Conservation (phyloP, 139 green algal genomes). For the Chlamydomonas incerta region DNA sequence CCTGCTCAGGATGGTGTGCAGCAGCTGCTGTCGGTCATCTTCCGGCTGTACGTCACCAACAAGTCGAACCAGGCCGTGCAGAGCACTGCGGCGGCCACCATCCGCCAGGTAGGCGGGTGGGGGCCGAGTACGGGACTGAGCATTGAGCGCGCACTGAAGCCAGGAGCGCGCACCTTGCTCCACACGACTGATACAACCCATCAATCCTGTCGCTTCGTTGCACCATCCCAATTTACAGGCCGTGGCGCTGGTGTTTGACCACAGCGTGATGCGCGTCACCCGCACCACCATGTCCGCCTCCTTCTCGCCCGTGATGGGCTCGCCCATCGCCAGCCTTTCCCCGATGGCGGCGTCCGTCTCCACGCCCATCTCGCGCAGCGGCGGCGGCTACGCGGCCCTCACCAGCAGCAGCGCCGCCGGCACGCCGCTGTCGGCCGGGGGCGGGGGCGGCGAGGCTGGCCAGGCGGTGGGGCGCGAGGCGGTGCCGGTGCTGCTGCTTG, state of each 20-base stretch:
- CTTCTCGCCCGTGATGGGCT: background rate
- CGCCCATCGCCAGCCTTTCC: background rate
- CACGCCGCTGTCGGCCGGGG: background rate
- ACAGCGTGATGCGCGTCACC: conserved; percentile 28
- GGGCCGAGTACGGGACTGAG: too few species aligned
- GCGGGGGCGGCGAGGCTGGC: background rate
- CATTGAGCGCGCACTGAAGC: too few species aligned
- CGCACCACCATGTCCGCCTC: background rate
- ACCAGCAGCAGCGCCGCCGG: too few species aligned
- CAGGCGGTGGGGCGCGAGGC: background rate
- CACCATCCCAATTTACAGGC: conserved; percentile 44
- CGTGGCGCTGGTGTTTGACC: conserved; percentile 85
- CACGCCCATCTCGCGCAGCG: background rate
- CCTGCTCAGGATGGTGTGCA: conserved; percentile 61
- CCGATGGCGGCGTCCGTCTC: background rate
- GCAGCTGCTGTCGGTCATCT: conserved; percentile 73
- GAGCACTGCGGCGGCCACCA: conserved; percentile 80
- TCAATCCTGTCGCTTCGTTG: too few species aligned
- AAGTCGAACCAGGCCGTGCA: conserved; percentile 70
- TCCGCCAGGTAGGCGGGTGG: conserved; percentile 75
- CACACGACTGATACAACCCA: too few species aligned
- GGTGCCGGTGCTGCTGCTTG: conserved; percentile 34
- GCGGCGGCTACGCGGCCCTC: background rate
- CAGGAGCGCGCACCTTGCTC: too few species aligned
- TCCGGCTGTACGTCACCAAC: conserved; percentile 61